phyloP scores from a whole-genome alignment of 2,329 filamentous ascomycete genomes.

The Thielaviopsis musarum region DNA sequence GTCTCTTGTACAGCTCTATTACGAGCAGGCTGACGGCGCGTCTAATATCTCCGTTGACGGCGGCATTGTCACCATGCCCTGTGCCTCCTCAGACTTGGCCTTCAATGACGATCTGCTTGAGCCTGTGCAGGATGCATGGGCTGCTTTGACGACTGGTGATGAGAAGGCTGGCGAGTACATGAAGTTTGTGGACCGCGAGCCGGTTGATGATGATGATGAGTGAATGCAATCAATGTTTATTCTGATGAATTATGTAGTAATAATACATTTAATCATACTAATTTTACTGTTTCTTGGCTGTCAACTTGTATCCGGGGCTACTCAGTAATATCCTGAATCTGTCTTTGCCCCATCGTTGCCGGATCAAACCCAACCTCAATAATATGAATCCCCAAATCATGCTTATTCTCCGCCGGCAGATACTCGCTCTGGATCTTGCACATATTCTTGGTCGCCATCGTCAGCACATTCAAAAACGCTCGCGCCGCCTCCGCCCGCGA shows the following conservation, averaged over 20 bases:
- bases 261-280: neutral
- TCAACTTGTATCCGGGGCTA: neutral
- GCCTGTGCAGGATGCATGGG: slow-evolving; percentile 55
- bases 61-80: slow-evolving; percentile 38
- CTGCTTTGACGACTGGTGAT: slow-evolving; percentile 35
- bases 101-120: slow-evolving; percentile 58
- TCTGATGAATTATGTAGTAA: neutral
- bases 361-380: slow-evolving; percentile 9
- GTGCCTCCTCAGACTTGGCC: slow-evolving; percentile 45
- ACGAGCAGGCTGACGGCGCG: slow-evolving; percentile 30
- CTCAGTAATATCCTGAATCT: neutral
- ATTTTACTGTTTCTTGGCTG: neutral
- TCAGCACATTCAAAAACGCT: slow-evolving; percentile 58
- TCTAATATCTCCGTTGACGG: slow-evolving; percentile 19
- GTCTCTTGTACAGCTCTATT: slow-evolving; percentile 35
- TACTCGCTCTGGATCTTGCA: slow-evolving; percentile 33
- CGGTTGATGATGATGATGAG: slow-evolving; percentile 37
- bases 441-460: slow-evolving; percentile 48
- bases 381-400: slow-evolving; percentile 5
- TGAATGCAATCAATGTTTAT: slow-evolving; percentile 24
- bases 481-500: slow-evolving; percentile 52
- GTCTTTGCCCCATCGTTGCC: neutral
- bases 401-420: slow-evolving; percentile 16
- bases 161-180: slow-evolving; percentile 44
- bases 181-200: slow-evolving; percentile 60